phyloP scores from a whole-genome alignment of 2,329 filamentous ascomycete species.

The Aspergillus sp. region DNA sequence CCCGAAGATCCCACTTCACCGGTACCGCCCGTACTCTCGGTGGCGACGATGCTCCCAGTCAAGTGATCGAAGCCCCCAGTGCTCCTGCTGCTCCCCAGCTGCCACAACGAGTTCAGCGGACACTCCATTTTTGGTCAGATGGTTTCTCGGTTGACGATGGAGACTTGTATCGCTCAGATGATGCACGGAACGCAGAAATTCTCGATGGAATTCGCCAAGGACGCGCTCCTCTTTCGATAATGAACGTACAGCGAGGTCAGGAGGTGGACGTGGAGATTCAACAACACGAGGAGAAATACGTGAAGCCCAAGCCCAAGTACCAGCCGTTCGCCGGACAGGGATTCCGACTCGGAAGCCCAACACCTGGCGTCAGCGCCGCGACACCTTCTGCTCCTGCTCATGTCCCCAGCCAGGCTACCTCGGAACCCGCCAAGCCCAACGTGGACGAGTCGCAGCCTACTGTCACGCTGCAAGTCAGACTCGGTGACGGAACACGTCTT shows the following conservation, averaged over 20 bases:
- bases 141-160: constrained; percentile 63
- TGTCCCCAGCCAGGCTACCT: constrained; percentile 11
- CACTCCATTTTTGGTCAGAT: constrained; percentile 59
- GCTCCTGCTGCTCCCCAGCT: constrained; percentile 32
- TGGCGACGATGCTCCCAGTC: constrained; percentile 56
- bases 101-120: constrained; percentile 49
- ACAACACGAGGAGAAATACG: constrained; percentile 58
- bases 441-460: constrained; percentile 54
- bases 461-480: constrained; percentile 55
- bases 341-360: constrained; percentile 57
- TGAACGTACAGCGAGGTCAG: constrained; percentile 57
- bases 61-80: constrained; percentile 48
- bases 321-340: constrained; percentile 56
- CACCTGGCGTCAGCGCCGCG: constrained; percentile 44
- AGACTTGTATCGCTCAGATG: constrained; percentile 56
- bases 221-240: constrained; percentile 55
- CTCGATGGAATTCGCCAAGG: constrained; percentile 58
- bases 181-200: constrained; percentile 55
- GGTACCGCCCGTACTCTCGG: constrained; percentile 59
- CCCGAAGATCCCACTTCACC: constrained; percentile 45
- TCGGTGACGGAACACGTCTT: constrained; percentile 57
- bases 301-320: constrained; percentile 57
- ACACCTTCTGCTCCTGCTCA: constrained; percentile 24
- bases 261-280: constrained; percentile 60
- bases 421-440: constrained; percentile 35